A percentile compares a stretch with the other conserved stretches of the same genome.
These are phyloP conservation scores for Rhodomyrtus psidioides DNA, from an alignment of 441 rosid species.

Conservation along the genomic window DNA sequence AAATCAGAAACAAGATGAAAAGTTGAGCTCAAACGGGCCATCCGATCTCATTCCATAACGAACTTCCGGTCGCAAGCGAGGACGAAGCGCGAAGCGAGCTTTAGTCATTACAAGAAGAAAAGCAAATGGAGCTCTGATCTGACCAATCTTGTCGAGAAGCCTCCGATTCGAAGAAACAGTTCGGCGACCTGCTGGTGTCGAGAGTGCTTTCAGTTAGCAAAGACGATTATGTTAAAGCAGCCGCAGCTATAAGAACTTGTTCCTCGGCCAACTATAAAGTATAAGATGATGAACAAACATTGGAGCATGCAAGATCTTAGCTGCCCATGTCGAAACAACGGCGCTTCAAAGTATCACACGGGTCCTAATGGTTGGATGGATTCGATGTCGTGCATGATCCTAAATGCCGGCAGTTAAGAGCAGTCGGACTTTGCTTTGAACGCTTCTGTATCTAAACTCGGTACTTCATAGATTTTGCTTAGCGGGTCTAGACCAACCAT, in stretches of 20 bases:
- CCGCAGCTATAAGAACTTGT: not conserved
- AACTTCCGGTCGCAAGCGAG: not conserved
- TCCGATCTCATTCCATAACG: not conserved
- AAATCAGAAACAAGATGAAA: not conserved
- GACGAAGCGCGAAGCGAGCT: not conserved
- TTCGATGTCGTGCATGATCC: not conserved
- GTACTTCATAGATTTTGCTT: not conserved
- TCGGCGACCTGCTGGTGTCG: not conserved
- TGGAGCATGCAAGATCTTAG: not conserved
- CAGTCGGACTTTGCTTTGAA: not conserved
- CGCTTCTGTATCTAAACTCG: too few species aligned
- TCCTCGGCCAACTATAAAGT: not conserved
- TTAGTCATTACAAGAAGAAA: not conserved
- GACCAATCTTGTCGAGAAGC: not conserved
- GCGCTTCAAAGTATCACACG: not conserved
- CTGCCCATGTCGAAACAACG: not conserved
- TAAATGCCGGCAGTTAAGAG: not conserved
- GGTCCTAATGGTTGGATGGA: not conserved
- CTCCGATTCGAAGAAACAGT: not conserved
- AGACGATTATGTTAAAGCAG: not conserved
- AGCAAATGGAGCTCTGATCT: not conserved
- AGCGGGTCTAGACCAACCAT: not conserved
- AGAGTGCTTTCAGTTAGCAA: not conserved
- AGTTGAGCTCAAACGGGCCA: not conserved
- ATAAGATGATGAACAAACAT: not conserved